These are phyloP conservation scores for Ballota nigra DNA, from an alignment of 257 asterid species.

Conservation along the genomic window DNA sequence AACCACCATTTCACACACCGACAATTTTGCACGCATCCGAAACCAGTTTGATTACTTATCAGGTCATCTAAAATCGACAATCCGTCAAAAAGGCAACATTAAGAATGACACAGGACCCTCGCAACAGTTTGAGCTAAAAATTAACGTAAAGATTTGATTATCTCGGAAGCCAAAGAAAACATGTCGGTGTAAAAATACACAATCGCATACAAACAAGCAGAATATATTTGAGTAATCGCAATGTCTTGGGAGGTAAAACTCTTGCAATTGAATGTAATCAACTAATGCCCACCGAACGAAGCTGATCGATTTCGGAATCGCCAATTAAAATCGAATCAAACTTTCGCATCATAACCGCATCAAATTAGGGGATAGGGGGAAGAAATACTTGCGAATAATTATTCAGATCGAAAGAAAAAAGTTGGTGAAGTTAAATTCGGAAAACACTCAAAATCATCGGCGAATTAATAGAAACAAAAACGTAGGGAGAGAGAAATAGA, in stretches of 20 bases:
- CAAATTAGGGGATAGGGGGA: background rate
- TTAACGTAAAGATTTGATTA: background rate
- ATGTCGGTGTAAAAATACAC: background rate
- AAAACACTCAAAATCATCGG: background rate
- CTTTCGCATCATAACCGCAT: background rate
- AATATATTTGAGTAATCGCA: background rate
- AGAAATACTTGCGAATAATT: conserved; percentile 4
- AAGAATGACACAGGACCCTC: conserved; percentile 1
- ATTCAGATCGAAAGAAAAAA: conserved; percentile 22
- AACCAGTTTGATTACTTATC: conserved; percentile 1
- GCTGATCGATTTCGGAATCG: conserved; percentile 14
- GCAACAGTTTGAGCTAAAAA: conserved; percentile 6
- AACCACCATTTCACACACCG: background rate
- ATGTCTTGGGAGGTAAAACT: background rate
- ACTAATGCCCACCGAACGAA: conserved; percentile 15
- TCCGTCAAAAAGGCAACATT: background rate
- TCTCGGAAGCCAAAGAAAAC: conserved; percentile 16
- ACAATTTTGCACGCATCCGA: background rate
- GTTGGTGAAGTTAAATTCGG: conserved; percentile 11
- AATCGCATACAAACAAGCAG: conserved; percentile 1
- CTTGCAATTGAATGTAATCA: background rate
- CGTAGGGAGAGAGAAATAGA: background rate
- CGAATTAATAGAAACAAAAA: background rate
- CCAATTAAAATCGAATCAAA: background rate
- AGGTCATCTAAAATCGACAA: background rate